Base-by-base conservation (phyloP, 2,329 filamentous ascomycete genomes). In the Dactylonectria estremocensis region DNA sequence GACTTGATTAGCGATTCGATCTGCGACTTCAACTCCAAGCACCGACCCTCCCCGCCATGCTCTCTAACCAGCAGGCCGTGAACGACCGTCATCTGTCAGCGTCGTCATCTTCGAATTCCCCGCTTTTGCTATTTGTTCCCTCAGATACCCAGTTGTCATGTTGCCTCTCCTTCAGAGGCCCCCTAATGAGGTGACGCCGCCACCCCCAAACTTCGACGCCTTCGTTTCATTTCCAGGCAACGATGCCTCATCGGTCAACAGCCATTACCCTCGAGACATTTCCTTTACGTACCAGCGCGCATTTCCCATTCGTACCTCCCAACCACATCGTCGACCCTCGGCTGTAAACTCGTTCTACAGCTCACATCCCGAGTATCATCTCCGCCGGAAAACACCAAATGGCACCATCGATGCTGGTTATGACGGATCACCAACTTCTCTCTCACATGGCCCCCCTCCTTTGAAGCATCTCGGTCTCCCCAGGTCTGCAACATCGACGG, bases 371-470 rank as follows among this genome's bases (percentile, higher is more conserved):
- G 94, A 97, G 79, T 91, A 97, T 80, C 93, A 94, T 74, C 85
- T 98, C 64, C 90, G 95, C 72, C 90, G 95, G 72, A 98, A 98
- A 81, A 98, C 95, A 9, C 96, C 95, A 5, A 95, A 92, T 77
- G 96, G 95, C n/a, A 97, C 95, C 43, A 88, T 98, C 68, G 92
- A 95, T 71, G 94, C 93, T 61, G 95, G 94, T 11, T 98, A 97
- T 77, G 95, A 98, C 85, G 94, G 93, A 35, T 93, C 93, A 5
- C 90, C 91, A 1, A 87, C 91, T 22, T 92, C 94, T 76, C 89
- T 92, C 74, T 90, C 88, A 10, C 89, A 91, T 40, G 92, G 93
- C 43, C 92, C 92, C 6, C 93, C 93, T 43, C 91, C 93, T 1
- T 85, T 90, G 53, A 98, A 98, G 81, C 95, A 97, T 78, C 90